Evolutionary conservation across 2,329 filamentous ascomycete genomes (phyloP), one percentile per base, ranked within the genome.

Genomic region (Ophiostoma ulmi): DNA sequence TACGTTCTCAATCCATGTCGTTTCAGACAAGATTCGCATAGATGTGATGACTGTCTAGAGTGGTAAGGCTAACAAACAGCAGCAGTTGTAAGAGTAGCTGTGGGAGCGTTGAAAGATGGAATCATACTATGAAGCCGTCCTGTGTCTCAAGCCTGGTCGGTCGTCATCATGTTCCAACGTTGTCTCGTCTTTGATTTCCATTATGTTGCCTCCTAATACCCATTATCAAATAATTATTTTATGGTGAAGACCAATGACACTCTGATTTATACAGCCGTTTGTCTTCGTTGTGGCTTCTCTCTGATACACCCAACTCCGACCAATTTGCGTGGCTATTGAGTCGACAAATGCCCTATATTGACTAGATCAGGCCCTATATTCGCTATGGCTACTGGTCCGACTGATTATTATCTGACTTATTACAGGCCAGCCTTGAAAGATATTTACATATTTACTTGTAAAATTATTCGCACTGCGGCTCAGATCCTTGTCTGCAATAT

Each of bases 11-110:
- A 14, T 58, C 52, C 52, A 22, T 58, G 52, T 58, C n/a, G 52
- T 58, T 58, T 58, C 52, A 58, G 52, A 58, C 52, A 26, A 58
- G 52, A 58, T 58, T 13, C 13, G 52, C 48, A 55, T 55, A 26
- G 22, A 58, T 17, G 13, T 44, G 41, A 48, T 48, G 44, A 3
- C n/a, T 7, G 44, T 48, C 31, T 31, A 31, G 31, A 17, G 41
- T 17, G 41, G 44, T 48, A 48, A n/a, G 44, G 17, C 44, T 44
- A 48, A 48, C 5, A 20, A 20, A 48, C 20, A 44, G 41, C 41
- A 44, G 41, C 31, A 20, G 41, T 44, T 44, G 41, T 17, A 44
- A 1, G 5, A 4, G 11, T 44, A 39, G 38, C 38, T 39, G 11
- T 39, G 38, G 7, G 11, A 11, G 38, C 7, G 38, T 39, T 39